These are phyloP conservation scores for Cucurbita moschata DNA, from an alignment of 306 rosid genomes.

Conservation along the genomic window DNA sequence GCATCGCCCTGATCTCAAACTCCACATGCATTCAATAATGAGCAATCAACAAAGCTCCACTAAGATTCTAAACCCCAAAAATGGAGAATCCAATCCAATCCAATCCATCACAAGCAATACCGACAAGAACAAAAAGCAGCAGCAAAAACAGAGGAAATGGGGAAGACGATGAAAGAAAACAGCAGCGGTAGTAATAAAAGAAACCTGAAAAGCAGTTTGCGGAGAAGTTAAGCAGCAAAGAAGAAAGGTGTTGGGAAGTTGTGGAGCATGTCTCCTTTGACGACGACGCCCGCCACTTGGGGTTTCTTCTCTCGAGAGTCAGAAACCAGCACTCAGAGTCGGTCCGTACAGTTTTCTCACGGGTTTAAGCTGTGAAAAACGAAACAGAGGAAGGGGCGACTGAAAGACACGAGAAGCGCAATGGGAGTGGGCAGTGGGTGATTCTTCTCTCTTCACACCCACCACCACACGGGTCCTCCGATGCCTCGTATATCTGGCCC, in stretches of 20 bases:
- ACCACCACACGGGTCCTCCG: not conserved
- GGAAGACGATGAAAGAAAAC: not conserved
- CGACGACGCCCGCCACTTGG: constrained; percentile 5
- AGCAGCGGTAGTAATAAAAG: not conserved
- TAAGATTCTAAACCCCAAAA: constrained; percentile 19
- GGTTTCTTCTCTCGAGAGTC: not conserved
- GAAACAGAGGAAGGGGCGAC: not conserved
- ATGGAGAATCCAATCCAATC: not conserved
- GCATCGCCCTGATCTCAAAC: constrained; percentile 32
- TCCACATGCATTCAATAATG: constrained; percentile 36
- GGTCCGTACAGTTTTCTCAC: not conserved
- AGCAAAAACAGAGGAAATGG: not conserved
- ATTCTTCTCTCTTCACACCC: not conserved
- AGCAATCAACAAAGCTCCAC: constrained; percentile 14
- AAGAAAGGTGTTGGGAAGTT: constrained; percentile 38
- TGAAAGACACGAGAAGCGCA: not conserved
- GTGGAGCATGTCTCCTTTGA: constrained; percentile 46
- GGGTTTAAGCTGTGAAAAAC: not conserved
- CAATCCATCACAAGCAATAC: not conserved
- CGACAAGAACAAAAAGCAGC: not conserved
- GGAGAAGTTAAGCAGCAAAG: constrained; percentile 35
- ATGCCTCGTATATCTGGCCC: constrained; percentile 15
- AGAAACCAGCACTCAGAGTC: not conserved
- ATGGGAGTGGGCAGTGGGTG: not conserved
- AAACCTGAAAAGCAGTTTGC: constrained; percentile 46